phyloP scores from a whole-genome alignment of 2,329 filamentous ascomycete species.

The Pezicula neosporulosa region DNA sequence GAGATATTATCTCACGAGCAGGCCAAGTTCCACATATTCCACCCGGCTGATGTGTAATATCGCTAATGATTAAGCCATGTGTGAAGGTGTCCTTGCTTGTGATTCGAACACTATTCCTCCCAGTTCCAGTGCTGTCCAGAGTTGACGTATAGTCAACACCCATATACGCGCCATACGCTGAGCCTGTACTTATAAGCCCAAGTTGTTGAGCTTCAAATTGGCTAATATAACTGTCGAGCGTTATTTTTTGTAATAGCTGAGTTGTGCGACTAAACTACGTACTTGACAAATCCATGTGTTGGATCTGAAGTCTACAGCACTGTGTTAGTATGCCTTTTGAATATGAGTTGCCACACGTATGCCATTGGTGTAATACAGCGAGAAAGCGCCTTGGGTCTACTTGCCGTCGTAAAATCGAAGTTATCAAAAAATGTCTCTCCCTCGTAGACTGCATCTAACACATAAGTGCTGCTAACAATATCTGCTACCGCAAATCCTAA shows the following conservation, averaged over 20 bases:
- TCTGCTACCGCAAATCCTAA: neutral
- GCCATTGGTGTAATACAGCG: no score
- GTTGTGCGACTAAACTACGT: neutral
- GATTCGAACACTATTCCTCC: slow-evolving; percentile 41
- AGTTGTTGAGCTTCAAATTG: slow-evolving; percentile 20
- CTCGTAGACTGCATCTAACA: slow-evolving; percentile 27
- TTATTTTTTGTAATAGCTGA: neutral
- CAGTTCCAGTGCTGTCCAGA: slow-evolving; percentile 26
- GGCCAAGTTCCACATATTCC: slow-evolving; percentile 15
- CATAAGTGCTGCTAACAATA: slow-evolving; percentile 3
- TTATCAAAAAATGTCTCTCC: slow-evolving; percentile 43
- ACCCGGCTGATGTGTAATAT: slow-evolving; percentile 44
- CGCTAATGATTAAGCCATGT: slow-evolving; percentile 41
- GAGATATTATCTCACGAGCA: slow-evolving; percentile 35
- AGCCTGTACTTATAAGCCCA: slow-evolving; percentile 15
- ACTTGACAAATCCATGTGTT: slow-evolving; percentile 45
- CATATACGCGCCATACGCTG: slow-evolving; percentile 34
- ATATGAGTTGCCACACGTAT: neutral
- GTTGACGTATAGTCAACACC: slow-evolving; percentile 40
- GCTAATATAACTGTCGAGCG: slow-evolving; percentile 25
- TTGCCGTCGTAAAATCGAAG: slow-evolving; percentile 43
- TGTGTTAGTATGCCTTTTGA: neutral
- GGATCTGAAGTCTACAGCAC: slow-evolving; percentile 31
- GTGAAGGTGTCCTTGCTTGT: slow-evolving; percentile 39
- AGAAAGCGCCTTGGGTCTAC: neutral